Percentiles rank a stretch among this genome's conserved stretches.
Conservation (phyloP, 1,139 yeast species). For the Meyerozyma carpophila region DNA sequence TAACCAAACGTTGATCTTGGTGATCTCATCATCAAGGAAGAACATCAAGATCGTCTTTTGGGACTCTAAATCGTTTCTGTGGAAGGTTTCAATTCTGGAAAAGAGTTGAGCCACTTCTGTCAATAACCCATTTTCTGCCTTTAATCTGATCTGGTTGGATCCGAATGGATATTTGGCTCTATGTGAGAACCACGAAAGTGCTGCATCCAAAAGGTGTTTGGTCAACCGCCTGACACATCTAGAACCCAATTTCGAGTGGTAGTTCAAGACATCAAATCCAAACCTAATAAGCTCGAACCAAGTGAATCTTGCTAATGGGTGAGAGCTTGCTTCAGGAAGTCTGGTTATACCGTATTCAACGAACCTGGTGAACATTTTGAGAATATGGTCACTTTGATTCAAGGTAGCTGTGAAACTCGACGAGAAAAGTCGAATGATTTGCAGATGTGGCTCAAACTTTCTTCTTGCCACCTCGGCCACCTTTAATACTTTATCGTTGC, state of each 20-base stretch:
- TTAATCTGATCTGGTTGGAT: conserved; percentile 65
- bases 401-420: conserved; percentile 83
- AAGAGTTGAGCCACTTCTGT: conserved; percentile 43
- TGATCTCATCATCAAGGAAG: conserved; percentile 73
- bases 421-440: conserved; percentile 61
- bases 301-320: conserved; percentile 72
- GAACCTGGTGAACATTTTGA: conserved; percentile 65
- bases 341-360: conserved; percentile 55
- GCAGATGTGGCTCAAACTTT: conserved; percentile 68
- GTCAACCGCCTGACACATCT: conserved; percentile 42
- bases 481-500: conserved; percentile 59
- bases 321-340: conserved; percentile 59
- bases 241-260: conserved; percentile 47
- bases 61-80: conserved; percentile 23
- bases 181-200: conserved; percentile 73
- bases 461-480: conserved; percentile 46
- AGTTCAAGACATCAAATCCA: conserved; percentile 58
- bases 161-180: conserved; percentile 77
- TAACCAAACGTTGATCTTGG: conserved; percentile 73
- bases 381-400: conserved; percentile 65
- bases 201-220: conserved; percentile 55
- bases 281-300: conserved; percentile 73
- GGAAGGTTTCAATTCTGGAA: conserved; percentile 19
- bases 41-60: conserved; percentile 51
- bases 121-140: conserved; percentile 62